Conservation (phyloP, 768 basidiomycete genomes). For the Tricholoma furcatifolium region DNA sequence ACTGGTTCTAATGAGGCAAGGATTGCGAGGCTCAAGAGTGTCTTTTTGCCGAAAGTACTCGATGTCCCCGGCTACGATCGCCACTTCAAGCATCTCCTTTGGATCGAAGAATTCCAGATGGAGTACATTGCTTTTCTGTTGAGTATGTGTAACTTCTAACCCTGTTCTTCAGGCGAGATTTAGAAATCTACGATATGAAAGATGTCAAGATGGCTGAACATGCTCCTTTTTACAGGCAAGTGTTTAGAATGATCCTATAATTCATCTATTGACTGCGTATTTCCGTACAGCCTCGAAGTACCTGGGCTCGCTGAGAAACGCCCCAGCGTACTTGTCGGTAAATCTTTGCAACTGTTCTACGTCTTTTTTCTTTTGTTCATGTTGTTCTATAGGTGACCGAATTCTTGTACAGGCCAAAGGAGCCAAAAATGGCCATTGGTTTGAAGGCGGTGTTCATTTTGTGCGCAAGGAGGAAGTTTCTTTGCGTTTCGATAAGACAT, state of each 20-base stretch:
- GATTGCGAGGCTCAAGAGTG: slow-evolving; percentile 25
- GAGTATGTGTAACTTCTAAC: not conserved
- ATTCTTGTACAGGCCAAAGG: slow-evolving; percentile 50
- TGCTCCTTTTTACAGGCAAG: slow-evolving; percentile 37
- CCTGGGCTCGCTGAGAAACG: slow-evolving; percentile 59
- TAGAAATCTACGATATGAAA: slow-evolving; percentile 36
- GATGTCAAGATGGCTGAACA: slow-evolving; percentile 31
- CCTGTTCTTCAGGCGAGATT: slow-evolving; percentile 29
- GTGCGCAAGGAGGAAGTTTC: slow-evolving; percentile 50
- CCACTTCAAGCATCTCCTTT: slow-evolving; percentile 51
- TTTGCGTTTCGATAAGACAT: slow-evolving; percentile 46
- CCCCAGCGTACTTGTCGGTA: slow-evolving; percentile 55
- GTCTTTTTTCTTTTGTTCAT: not conserved
- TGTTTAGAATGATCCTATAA: slow-evolving; percentile 2
- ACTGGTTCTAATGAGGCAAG: slow-evolving; percentile 28
- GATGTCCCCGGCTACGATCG: slow-evolving; percentile 39
- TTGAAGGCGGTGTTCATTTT: slow-evolving; percentile 55
- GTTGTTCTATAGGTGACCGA: slow-evolving; percentile 44
- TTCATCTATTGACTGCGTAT: not conserved
- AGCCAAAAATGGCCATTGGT: slow-evolving; percentile 45
- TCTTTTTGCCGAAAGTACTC: slow-evolving; percentile 41
- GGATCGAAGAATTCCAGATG: slow-evolving; percentile 34
- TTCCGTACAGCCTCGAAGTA: slow-evolving; percentile 33
- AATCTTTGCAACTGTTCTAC: slow-evolving; percentile 13
- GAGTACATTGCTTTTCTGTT: slow-evolving; percentile 15